phyloP scores from a whole-genome alignment of 352 stramenopile species.

The Pythium myriotylum region DNA sequence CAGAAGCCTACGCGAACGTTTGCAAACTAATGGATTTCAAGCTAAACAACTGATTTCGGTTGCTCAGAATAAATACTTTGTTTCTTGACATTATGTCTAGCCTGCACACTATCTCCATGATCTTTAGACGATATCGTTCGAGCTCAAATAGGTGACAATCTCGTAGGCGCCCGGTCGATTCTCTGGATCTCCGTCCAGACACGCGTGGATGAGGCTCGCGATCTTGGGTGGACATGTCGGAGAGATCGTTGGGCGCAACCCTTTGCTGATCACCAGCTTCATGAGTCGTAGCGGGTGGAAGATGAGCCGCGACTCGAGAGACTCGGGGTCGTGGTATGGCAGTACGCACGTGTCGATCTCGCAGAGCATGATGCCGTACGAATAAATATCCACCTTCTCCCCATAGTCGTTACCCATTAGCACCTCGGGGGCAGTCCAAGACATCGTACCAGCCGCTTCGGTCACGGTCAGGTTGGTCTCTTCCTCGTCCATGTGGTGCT shows the following conservation, averaged over 20 bases:
- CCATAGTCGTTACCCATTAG: constrained; percentile 67
- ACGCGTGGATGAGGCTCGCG: constrained; percentile 56
- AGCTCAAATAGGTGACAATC: constrained; percentile 31
- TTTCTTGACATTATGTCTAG: no score
- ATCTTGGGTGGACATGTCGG: constrained; percentile 58
- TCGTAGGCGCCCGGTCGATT: constrained; percentile 51
- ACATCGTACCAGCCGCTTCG: constrained; percentile 55
- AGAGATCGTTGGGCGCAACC: constrained; percentile 54
- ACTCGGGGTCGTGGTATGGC: constrained; percentile 63
- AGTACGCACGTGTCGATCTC: constrained; percentile 75
- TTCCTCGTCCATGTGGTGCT: constrained; percentile 39
- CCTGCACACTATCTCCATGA: not conserved
- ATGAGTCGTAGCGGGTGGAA: constrained; percentile 61
- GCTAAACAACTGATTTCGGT: no score
- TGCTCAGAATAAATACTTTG: no score
- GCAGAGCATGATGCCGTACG: constrained; percentile 64
- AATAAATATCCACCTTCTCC: constrained; percentile 84
- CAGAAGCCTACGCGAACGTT: not conserved
- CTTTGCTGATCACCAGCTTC: constrained; percentile 54
- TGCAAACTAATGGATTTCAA: not conserved
- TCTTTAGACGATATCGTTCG: constrained; percentile 18
- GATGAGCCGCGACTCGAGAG: constrained; percentile 43
- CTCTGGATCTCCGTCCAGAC: constrained; percentile 52
- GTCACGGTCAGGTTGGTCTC: constrained; percentile 55
- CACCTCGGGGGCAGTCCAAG: constrained; percentile 66